Evolutionary conservation across 2,329 filamentous ascomycete species (phyloP).

Genomic region (Mariannaea sp.): DNA sequence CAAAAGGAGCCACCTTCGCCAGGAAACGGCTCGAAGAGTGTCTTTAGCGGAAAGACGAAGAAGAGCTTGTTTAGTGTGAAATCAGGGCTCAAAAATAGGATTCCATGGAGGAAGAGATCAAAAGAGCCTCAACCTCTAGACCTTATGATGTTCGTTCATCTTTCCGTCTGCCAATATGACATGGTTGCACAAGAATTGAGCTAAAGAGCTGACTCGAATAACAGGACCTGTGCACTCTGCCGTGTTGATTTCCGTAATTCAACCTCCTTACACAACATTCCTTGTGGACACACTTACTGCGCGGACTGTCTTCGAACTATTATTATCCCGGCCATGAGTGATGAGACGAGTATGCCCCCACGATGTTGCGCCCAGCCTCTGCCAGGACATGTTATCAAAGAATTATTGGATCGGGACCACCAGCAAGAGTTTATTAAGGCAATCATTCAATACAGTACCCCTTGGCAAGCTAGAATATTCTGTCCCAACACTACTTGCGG

Average conservation of each 20-base stretch:
- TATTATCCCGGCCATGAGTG: conserved; percentile 57
- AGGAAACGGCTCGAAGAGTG: conserved; percentile 44
- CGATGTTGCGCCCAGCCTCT: conserved; percentile 64
- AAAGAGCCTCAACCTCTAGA: conserved; percentile 37
- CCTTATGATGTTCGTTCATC: conserved; percentile 37
- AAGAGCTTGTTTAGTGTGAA: conserved; percentile 53
- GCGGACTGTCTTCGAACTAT: conserved; percentile 57
- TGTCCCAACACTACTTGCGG: conserved; percentile 61
- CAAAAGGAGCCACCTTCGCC: conserved; percentile 40
- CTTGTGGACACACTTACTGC: conserved; percentile 65
- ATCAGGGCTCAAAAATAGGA: conserved; percentile 49
- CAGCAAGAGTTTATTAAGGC: conserved; percentile 61
- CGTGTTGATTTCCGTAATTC: conserved; percentile 56
- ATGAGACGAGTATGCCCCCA: conserved; percentile 67
- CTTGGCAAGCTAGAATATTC: conserved; percentile 61
- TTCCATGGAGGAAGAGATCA: conserved; percentile 50
- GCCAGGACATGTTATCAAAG: conserved; percentile 53
- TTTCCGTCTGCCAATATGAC: conserved; percentile 6
- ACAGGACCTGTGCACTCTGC: conserved; percentile 62
- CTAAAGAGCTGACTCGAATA: conserved; percentile 23
- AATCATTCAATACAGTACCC: conserved; percentile 62
- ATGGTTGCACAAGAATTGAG: conserved; percentile 15
- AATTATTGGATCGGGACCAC: conserved; percentile 55
- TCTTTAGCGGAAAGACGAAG: conserved; percentile 52
- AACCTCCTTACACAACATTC: conserved; percentile 53